These are phyloP conservation scores for Pestalotiopsis sp. DNA, from an alignment of 2,329 filamentous ascomycete species.

Conservation along the genomic window DNA sequence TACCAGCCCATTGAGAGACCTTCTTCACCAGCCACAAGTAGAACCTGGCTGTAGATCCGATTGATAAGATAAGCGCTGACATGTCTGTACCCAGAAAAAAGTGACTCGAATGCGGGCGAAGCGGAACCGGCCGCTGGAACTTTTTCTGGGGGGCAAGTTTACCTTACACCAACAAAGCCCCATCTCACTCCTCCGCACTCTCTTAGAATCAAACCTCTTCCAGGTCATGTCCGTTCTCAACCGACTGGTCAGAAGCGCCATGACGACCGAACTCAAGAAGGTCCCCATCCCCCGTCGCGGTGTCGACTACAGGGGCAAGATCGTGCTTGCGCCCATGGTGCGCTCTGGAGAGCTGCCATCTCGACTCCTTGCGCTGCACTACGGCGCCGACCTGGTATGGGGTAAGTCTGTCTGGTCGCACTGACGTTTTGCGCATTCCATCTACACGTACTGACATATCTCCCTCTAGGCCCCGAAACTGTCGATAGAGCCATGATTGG, in stretches of 20 bases:
- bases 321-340: slow-evolving; percentile 97
- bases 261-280: slow-evolving; percentile 62
- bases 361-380: slow-evolving; percentile 84
- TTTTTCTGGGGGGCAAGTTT: background rate
- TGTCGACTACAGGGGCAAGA: slow-evolving; percentile 90
- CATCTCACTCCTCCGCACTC: background rate
- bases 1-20: background rate
- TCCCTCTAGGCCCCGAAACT: slow-evolving; percentile 76
- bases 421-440: background rate
- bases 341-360: slow-evolving; percentile 95
- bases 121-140: background rate
- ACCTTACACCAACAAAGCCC: background rate
- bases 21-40: background rate
- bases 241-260: slow-evolving; percentile 48
- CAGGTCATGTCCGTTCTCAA: slow-evolving; percentile 16
- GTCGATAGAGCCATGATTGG: slow-evolving; percentile 92
- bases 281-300: slow-evolving; percentile 86
- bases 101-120: background rate
- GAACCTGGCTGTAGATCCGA: background rate
- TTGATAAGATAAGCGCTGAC: background rate
- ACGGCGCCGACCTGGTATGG: slow-evolving; percentile 97
- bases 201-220: slow-evolving; percentile 9
- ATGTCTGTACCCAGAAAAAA: background rate
- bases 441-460: background rate
- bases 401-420: slow-evolving; percentile 52